Percentiles rank a stretch among this genome's conserved stretches.
phyloP scores from a whole-genome alignment of 2,329 filamentous ascomycete species.

The Sclerotinia subarctica region DNA sequence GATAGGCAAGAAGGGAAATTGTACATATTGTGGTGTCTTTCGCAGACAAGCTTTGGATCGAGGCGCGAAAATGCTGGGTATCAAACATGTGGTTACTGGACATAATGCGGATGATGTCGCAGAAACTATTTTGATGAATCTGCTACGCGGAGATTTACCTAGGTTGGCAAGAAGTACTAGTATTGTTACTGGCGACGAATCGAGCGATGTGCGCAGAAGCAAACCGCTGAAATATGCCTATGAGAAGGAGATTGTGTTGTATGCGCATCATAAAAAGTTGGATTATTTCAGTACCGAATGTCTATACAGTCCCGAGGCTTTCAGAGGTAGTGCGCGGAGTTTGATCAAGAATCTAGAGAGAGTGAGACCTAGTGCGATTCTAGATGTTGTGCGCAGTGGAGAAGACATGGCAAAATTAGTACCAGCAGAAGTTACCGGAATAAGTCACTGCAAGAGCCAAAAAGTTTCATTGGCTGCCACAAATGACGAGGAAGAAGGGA shows the following conservation, averaged over 20 bases:
- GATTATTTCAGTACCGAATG: constrained; percentile 99
- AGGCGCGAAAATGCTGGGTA: constrained; percentile 80
- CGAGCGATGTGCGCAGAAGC: constrained; percentile 88
- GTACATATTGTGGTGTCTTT: constrained; percentile 98
- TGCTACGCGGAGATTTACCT: constrained; percentile 84
- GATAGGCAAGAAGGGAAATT: constrained; percentile 97
- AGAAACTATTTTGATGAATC: constrained; percentile 96
- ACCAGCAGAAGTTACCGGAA: constrained; percentile 53
- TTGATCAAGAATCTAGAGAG: constrained; percentile 95
- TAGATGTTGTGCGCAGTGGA: constrained; percentile 91
- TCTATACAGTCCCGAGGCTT: constrained; percentile 96
- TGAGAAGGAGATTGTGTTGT: constrained; percentile 97
- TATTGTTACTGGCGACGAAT: constrained; percentile 75
- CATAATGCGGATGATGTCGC: constrained; percentile 98
- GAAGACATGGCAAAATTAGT: constrained; percentile 95
- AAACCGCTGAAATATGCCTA: constrained; percentile 98
- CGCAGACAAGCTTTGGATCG: constrained; percentile 89
- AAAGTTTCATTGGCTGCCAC: constrained; percentile 38
- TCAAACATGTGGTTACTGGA: constrained; percentile 92
- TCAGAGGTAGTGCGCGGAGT: constrained; percentile 84
- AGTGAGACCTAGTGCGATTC: constrained; percentile 86
- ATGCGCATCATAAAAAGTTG: constrained; percentile 93
- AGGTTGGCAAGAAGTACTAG: constrained; percentile 83
- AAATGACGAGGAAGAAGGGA: constrained; percentile 46
- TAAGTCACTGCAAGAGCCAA: constrained; percentile 48